A percentile compares a stretch with the other conserved stretches of the same genome.
Conservation (phyloP, 2,329 filamentous ascomycete species). For the Elsinoe australis region DNA sequence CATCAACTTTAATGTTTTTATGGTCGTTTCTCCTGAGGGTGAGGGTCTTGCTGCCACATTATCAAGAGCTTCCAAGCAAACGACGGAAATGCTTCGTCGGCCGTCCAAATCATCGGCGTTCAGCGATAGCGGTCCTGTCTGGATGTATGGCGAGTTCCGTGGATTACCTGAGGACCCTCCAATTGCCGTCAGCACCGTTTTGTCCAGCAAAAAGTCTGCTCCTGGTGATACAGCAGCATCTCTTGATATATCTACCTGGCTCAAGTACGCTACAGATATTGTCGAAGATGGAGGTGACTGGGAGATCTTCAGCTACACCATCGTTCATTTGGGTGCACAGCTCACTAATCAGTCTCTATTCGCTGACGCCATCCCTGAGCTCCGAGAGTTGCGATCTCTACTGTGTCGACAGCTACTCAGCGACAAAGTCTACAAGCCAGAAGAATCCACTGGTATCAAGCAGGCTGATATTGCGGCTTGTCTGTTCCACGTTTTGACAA, state of each 20-base stretch:
- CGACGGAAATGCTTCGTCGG: slow-evolving; percentile 11
- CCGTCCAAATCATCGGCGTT: slow-evolving; percentile 17
- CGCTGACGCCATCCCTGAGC: slow-evolving; percentile 60
- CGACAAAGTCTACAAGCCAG: slow-evolving; percentile 73
- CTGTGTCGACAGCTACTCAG: slow-evolving; percentile 77
- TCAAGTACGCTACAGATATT: slow-evolving; percentile 19
- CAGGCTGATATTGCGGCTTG: slow-evolving; percentile 85
- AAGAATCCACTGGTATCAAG: slow-evolving; percentile 66
- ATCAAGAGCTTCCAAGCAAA: slow-evolving; percentile 14
- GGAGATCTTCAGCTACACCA: slow-evolving; percentile 86
- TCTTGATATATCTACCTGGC: slow-evolving; percentile 19
- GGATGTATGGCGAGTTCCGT: slow-evolving; percentile 50
- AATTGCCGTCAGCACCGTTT: slow-evolving; percentile 41
- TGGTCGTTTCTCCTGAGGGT: slow-evolving; percentile 63
- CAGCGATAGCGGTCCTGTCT: slow-evolving; percentile 35
- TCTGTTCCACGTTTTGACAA: slow-evolving; percentile 76
- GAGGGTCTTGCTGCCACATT: slow-evolving; percentile 64
- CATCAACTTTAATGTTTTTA: slow-evolving; percentile 66
- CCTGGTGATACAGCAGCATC: slow-evolving; percentile 19
- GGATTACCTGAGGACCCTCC: slow-evolving; percentile 49
- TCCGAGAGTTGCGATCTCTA: slow-evolving; percentile 66
- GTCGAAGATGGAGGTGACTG: slow-evolving; percentile 40
- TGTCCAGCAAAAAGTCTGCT: slow-evolving; percentile 36
- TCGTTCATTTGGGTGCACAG: slow-evolving; percentile 80
- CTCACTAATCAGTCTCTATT: slow-evolving; percentile 87